A percentile compares a stretch with the other conserved stretches of the same genome.
Evolutionary conservation across 495 filamentous ascomycete species (phyloP).

Genomic region (Tuber magnatum): DNA sequence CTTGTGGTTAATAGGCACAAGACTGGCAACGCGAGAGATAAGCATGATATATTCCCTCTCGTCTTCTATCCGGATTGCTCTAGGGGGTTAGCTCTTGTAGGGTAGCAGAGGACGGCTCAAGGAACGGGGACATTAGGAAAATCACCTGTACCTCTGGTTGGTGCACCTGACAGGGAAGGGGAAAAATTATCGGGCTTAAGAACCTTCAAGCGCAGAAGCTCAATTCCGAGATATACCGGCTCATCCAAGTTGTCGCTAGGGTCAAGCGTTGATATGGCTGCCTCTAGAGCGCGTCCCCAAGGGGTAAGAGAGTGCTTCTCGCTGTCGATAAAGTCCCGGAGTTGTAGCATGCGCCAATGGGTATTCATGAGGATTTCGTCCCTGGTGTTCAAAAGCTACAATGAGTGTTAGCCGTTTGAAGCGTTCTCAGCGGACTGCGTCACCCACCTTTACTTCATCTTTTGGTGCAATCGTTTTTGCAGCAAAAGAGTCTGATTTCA

Average conservation of each 20-base stretch:
- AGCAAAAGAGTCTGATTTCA: constrained; percentile 60
- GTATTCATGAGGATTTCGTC: constrained; percentile 71
- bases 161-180: constrained; percentile 53
- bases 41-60: constrained; percentile 67
- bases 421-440: neutral
- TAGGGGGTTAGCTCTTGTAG: constrained; percentile 11
- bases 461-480: constrained; percentile 54
- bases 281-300: constrained; percentile 74
- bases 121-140: constrained; percentile 16
- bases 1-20: constrained; percentile 74
- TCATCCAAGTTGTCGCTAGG: constrained; percentile 54
- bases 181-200: constrained; percentile 58
- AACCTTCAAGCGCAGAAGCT: constrained; percentile 67
- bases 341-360: constrained; percentile 78
- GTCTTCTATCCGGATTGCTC: constrained; percentile 45
- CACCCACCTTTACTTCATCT: constrained; percentile 43
- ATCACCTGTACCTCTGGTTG: constrained; percentile 54
- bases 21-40: constrained; percentile 73
- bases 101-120: neutral
- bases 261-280: constrained; percentile 57
- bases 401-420: constrained; percentile 35
- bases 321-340: constrained; percentile 70
- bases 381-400: constrained; percentile 50
- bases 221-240: constrained; percentile 66
- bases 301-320: constrained; percentile 69